These are phyloP conservation scores for Pleurotus tuber-regium DNA, from an alignment of 768 basidiomycete species.

Conservation along the genomic window DNA sequence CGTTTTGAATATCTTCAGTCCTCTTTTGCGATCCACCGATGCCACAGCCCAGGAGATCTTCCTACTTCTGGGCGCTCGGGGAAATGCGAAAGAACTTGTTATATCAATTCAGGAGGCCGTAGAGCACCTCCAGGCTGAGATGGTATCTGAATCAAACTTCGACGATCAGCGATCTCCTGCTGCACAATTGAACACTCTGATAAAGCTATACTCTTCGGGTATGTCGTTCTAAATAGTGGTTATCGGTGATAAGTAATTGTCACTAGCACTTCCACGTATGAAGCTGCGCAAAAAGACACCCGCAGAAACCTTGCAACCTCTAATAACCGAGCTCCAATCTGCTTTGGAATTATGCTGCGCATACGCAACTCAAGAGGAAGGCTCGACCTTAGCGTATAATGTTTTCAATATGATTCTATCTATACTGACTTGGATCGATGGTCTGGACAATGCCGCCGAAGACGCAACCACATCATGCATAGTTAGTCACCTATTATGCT, in stretches of 20 bases:
- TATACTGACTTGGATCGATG: conserved; percentile 28
- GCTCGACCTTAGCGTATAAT: conserved; percentile 27
- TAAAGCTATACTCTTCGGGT: conserved; percentile 41
- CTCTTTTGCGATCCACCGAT: conserved; percentile 36
- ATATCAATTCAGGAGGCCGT: conserved; percentile 45
- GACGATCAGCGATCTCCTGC: conserved; percentile 24
- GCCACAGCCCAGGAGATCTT: conserved; percentile 37
- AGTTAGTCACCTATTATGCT: conserved; percentile 20
- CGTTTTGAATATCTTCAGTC: conserved; percentile 40
- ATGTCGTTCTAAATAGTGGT: conserved; percentile 13
- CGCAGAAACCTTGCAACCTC: conserved; percentile 38
- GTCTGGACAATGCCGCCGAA: conserved; percentile 12
- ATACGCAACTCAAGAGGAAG: conserved; percentile 26
- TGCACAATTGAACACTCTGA: conserved; percentile 32
- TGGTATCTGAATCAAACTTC: conserved; percentile 11
- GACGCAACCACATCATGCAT: conserved; percentile 26
- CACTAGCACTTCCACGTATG: conserved; percentile 43
- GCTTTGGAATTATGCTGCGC: conserved; percentile 25
- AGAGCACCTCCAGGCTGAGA: conserved; percentile 31
- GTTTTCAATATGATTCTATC: conserved; percentile 26
- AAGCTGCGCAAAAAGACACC: conserved; percentile 40
- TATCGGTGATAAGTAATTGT: neutral
- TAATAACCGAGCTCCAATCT: conserved; percentile 35
- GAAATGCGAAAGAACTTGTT: conserved; percentile 44
- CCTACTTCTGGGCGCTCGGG: conserved; percentile 35